Percentiles rank a stretch among this genome's conserved stretches.
Evolutionary conservation across 805 yeast species (phyloP).

Genomic region (Cyberlindnera saturnus): DNA sequence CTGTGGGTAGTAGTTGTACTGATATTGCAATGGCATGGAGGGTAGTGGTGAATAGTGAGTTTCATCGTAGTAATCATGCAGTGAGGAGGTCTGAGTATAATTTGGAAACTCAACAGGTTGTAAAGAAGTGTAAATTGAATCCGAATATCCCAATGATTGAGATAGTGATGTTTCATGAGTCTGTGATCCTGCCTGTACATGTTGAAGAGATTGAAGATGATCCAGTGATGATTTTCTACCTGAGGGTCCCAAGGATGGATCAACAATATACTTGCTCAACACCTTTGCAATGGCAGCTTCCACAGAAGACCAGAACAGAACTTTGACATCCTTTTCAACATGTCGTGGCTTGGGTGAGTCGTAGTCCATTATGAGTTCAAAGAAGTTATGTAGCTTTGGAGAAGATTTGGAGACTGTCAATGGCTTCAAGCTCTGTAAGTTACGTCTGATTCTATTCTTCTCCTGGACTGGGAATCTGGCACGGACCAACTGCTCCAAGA

Average conservation of each 20-base stretch:
- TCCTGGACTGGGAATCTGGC: conserved; percentile 58
- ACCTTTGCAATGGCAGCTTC: conserved; percentile 51
- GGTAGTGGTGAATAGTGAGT: no score
- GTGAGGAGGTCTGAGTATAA: not conserved
- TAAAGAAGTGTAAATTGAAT: no score
- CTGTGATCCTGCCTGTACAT: no score
- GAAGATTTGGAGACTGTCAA: conserved; percentile 48
- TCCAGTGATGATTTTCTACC: not conserved
- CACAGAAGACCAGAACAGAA: conserved; percentile 52
- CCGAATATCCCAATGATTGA: no score
- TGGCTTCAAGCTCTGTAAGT: conserved; percentile 59
- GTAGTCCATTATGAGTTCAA: conserved; percentile 51
- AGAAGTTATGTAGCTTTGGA: conserved; percentile 31
- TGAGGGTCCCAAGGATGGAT: conserved; percentile 5
- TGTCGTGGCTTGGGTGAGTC: conserved; percentile 61
- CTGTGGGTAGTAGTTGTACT: no score
- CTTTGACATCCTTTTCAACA: conserved; percentile 66
- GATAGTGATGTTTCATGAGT: no score
- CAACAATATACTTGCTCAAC: conserved; percentile 43
- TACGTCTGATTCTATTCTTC: conserved; percentile 62
- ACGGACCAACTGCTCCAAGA: conserved; percentile 50
- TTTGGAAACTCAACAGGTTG: no score
- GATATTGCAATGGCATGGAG: no score
- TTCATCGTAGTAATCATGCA: not conserved
- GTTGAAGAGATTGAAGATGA: not conserved